phyloP scores from a whole-genome alignment of 139 green algal genomes.

The Micromonas commoda region DNA sequence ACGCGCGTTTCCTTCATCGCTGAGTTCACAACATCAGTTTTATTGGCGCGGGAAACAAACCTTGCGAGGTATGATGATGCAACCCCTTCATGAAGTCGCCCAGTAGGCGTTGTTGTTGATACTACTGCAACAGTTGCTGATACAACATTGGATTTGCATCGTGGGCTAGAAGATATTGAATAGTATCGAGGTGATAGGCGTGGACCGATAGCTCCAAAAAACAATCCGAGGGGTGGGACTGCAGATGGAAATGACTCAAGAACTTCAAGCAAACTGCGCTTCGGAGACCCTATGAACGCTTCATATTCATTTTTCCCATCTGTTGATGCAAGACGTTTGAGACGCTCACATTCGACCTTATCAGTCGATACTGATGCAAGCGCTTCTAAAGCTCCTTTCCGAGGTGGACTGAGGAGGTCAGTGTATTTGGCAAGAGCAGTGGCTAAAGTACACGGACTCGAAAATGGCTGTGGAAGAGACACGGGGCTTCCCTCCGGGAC shows the following conservation, averaged over 20 bases:
- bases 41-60: no score
- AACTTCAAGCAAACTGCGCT: constrained; percentile 27
- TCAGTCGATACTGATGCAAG: constrained; percentile 3
- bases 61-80: constrained; percentile 50
- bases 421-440: constrained; percentile 61
- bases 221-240: constrained; percentile 72
- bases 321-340: not conserved
- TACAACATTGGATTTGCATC: constrained; percentile 48
- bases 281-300: not conserved
- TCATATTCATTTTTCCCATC: constrained; percentile 10
- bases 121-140: constrained; percentile 76
- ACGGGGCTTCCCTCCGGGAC: constrained; percentile 28
- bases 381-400: constrained; percentile 42
- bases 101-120: constrained; percentile 51
- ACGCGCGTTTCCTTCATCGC: constrained; percentile 33
- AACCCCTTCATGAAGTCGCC: constrained; percentile 62
- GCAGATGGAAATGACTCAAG: constrained; percentile 16
- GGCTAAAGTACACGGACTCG: constrained; percentile 58
- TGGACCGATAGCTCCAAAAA: constrained; percentile 81
- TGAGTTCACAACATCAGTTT: no score
- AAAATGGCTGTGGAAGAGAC: constrained; percentile 45
- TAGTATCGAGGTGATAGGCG: constrained; percentile 54
- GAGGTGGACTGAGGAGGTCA: constrained; percentile 68
- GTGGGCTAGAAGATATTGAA: constrained; percentile 39
- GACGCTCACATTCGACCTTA: not conserved